Conservation (phyloP, 1,284 basidiomycete genomes). For the Cutaneotrichosporon sp. region DNA sequence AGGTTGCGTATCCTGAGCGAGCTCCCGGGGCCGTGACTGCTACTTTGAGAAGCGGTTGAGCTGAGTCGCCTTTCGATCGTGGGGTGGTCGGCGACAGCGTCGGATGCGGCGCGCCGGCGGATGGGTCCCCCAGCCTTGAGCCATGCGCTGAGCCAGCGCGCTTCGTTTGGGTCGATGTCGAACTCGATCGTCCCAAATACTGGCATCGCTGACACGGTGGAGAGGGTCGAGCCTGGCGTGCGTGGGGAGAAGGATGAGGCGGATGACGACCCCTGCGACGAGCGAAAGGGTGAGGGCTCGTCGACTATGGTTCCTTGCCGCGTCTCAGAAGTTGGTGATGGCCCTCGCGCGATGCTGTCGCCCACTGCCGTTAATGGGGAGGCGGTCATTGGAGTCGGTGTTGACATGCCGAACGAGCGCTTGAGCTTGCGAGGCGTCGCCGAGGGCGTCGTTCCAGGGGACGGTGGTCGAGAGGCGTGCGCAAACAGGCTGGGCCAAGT, state of each 20-base stretch:
- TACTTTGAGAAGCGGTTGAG: neutral
- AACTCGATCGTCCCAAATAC: constrained; percentile 51
- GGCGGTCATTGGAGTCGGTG: constrained; percentile 19
- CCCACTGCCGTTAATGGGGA: constrained; percentile 29
- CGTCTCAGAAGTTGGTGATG: constrained; percentile 14
- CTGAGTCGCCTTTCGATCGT: constrained; percentile 2
- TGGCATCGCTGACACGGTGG: constrained; percentile 16
- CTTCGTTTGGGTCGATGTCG: constrained; percentile 45
- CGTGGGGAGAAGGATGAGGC: constrained; percentile 24
- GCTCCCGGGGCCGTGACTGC: neutral
- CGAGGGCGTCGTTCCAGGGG: constrained; percentile 8
- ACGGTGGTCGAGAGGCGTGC: constrained; percentile 7
- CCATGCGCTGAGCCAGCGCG: constrained; percentile 46
- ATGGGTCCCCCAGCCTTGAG: constrained; percentile 21
- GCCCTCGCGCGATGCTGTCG: constrained; percentile 14
- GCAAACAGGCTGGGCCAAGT: constrained; percentile 46
- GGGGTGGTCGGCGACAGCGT: constrained; percentile 13
- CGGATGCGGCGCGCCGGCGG: constrained; percentile 17
- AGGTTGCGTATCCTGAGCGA: constrained; percentile 34
- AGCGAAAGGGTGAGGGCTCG: constrained; percentile 12
- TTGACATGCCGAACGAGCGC: constrained; percentile 9
- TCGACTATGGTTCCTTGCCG: constrained; percentile 11
- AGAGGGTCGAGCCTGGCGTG: constrained; percentile 29
- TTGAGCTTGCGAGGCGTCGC: constrained; percentile 14
- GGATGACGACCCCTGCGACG: constrained; percentile 22